A percentile compares a stretch with the other conserved stretches of the same genome.
Evolutionary conservation across 805 yeast genomes (phyloP).

Genomic region (Kuraishia hungarica): DNA sequence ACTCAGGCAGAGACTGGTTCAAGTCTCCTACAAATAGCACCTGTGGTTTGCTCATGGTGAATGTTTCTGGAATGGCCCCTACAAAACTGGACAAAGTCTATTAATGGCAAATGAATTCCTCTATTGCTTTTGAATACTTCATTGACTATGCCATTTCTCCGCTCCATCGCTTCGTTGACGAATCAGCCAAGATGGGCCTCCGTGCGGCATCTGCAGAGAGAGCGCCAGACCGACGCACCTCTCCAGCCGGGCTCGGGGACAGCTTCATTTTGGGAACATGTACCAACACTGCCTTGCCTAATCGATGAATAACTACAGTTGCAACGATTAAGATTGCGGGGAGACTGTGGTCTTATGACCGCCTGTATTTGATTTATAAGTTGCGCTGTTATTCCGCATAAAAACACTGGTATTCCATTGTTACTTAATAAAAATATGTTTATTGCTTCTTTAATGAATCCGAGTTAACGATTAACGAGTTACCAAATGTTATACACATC

Average conservation of each 20-base stretch:
- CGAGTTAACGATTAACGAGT: neutral
- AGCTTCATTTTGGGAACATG: neutral
- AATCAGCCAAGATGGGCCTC: neutral
- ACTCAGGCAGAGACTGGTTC: constrained; percentile 37
- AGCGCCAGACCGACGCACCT: neutral
- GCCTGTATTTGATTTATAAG: neutral
- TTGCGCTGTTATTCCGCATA: neutral
- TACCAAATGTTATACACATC: neutral
- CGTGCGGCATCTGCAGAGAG: neutral
- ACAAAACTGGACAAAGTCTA: too few relatives aligned
- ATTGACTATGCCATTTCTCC: too few relatives aligned
- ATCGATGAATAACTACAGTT: neutral
- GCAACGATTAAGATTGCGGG: neutral
- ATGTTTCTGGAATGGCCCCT: too few relatives aligned
- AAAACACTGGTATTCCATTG: neutral
- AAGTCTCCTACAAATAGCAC: constrained; percentile 45
- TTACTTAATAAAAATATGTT: neutral
- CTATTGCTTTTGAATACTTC: too few relatives aligned
- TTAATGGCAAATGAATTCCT: too few relatives aligned
- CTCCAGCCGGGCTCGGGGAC: neutral
- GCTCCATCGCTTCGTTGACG: too few relatives aligned
- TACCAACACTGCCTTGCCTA: neutral
- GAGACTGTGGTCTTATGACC: too few relatives aligned
- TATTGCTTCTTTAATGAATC: neutral
- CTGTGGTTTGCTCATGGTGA: constrained; percentile 12